phyloP scores from a whole-genome alignment of 1,284 basidiomycete genomes.

The Cutaneotrichosporon mucoides region DNA sequence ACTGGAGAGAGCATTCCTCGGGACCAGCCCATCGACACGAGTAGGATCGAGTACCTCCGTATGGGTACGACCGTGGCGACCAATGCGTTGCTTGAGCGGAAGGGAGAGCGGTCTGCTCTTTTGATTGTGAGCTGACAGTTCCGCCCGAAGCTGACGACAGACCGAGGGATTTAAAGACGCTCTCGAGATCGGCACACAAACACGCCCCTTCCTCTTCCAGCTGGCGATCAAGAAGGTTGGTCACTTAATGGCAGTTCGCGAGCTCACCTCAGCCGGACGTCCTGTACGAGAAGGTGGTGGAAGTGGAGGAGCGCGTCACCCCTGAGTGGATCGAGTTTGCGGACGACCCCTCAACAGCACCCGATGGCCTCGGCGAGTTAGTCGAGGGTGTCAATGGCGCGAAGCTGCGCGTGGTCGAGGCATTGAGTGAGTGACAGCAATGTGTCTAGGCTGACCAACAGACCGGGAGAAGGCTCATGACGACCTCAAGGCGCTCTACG shows the following conservation, averaged over 20 bases:
- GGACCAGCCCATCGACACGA: constrained; percentile 57
- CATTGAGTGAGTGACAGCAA: constrained; percentile 49
- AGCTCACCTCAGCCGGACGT: neutral
- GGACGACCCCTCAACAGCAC: neutral
- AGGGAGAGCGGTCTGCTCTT: constrained; percentile 84
- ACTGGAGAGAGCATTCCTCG: constrained; percentile 54
- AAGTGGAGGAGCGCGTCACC: constrained; percentile 54
- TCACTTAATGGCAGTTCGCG: neutral
- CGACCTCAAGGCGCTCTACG: constrained; percentile 50
- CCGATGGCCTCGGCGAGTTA: neutral
- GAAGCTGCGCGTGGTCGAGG: neutral
- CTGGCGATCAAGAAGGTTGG: constrained; percentile 42
- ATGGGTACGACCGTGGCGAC: constrained; percentile 92
- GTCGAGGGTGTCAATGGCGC: neutral
- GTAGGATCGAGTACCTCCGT: constrained; percentile 76
- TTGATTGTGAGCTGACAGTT: neutral
- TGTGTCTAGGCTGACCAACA: too few species aligned
- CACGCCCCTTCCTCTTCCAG: constrained; percentile 42
- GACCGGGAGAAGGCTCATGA: constrained; percentile 55
- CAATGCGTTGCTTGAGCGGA: constrained; percentile 90
- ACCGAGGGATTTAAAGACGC: constrained; percentile 50
- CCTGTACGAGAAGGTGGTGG: constrained; percentile 53
- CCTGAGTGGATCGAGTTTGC: constrained; percentile 61
- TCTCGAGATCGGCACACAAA: constrained; percentile 50
- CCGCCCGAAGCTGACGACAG: neutral